These are phyloP conservation scores for Elaeis guineensis DNA, from an alignment of 176 grass and related monocot genomes.

Conservation along the genomic window DNA sequence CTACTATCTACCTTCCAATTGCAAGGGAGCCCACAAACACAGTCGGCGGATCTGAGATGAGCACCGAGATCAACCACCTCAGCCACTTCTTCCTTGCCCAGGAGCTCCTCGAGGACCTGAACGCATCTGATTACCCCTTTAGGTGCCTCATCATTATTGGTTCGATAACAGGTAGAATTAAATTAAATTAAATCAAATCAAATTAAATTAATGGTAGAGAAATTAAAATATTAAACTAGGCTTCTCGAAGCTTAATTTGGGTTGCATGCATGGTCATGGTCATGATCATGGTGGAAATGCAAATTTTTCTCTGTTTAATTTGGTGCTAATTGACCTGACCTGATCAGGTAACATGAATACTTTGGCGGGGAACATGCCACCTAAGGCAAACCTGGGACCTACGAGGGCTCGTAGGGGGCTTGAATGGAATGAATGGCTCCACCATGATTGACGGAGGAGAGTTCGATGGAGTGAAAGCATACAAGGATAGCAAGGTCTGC, in stretches of 20 bases:
- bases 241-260: too few species aligned
- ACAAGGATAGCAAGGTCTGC: constrained; percentile 99
- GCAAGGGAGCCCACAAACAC: constrained; percentile 88
- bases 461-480: constrained; percentile 92
- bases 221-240: too few species aligned
- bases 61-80: constrained; percentile 94
- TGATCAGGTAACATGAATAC: constrained; percentile 95
- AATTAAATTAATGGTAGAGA: too few species aligned
- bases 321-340: too few species aligned
- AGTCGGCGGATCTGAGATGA: constrained; percentile 93
- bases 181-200: too few species aligned
- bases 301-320: too few species aligned
- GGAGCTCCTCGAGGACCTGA: constrained; percentile 57
- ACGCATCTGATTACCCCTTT: constrained; percentile 66
- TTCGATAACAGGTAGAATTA: constrained; percentile 71
- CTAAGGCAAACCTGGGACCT: constrained; percentile 98
- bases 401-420: constrained; percentile 51
- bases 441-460: constrained; percentile 86
- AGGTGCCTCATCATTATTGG: constrained; percentile 95
- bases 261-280: too few species aligned
- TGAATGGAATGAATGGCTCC: constrained; percentile 51
- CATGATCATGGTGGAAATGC: too few species aligned
- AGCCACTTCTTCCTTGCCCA: constrained; percentile 86
- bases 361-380: too few species aligned
- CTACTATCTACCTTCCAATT: constrained; percentile 85